These are phyloP conservation scores for Fusarium coffeatum DNA, from an alignment of 2,329 filamentous ascomycete genomes.

Conservation along the genomic window DNA sequence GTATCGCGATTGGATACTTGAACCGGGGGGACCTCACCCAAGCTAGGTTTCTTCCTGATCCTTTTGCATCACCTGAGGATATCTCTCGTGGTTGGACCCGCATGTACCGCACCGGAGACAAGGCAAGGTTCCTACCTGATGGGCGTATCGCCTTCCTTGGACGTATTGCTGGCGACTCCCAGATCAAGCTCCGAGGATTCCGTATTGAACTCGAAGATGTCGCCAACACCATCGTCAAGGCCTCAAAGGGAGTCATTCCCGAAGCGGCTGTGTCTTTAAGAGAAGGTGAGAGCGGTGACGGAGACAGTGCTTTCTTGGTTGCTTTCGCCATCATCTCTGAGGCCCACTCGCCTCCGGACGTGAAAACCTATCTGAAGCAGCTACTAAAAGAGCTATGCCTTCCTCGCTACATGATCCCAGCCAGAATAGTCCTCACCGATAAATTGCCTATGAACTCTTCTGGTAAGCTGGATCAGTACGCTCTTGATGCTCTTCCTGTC, in stretches of 20 bases:
- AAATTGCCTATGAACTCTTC: neutral
- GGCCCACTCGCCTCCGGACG: neutral
- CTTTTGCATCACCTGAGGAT: neutral
- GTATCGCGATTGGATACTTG: neutral
- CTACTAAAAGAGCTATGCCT: neutral
- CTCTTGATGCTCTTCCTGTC: neutral
- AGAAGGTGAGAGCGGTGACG: neutral
- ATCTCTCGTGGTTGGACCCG: neutral
- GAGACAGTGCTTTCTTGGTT: constrained; percentile 2
- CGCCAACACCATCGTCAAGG: constrained; percentile 6
- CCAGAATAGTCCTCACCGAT: neutral
- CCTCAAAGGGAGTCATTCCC: neutral
- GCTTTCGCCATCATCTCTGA: constrained; percentile 1
- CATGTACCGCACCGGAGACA: constrained; percentile 10
- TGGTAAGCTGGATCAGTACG: constrained; percentile 6
- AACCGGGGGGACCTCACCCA: constrained; percentile 1
- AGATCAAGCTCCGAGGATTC: constrained; percentile 15
- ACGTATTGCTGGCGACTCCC: neutral
- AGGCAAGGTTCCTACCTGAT: constrained; percentile 1
- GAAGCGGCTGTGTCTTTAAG: constrained; percentile 1
- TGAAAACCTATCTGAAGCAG: neutral
- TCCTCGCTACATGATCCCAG: constrained; percentile 4
- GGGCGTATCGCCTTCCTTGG: neutral
- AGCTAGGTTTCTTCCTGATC: neutral
- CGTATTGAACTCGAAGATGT: constrained; percentile 12